These are phyloP conservation scores for Anthracocystis walkeri DNA, from an alignment of 1,284 basidiomycete genomes.

Conservation along the genomic window DNA sequence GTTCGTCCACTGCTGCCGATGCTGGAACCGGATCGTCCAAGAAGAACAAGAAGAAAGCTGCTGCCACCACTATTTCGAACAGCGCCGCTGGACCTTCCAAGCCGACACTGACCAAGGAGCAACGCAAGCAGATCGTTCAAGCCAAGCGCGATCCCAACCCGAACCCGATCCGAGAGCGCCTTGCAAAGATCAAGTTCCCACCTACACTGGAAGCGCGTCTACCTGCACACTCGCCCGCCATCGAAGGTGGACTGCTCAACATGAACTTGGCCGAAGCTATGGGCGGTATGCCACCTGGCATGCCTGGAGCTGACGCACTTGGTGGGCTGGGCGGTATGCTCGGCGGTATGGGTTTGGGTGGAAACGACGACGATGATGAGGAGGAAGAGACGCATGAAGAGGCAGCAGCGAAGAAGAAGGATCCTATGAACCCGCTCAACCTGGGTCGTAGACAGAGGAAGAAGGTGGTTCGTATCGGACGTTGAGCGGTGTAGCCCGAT, in stretches of 20 bases:
- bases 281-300: conserved; percentile 56
- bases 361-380: conserved; percentile 62
- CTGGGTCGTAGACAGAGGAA: conserved; percentile 62
- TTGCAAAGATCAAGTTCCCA: conserved; percentile 45
- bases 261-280: conserved; percentile 62
- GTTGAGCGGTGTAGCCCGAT: conserved; percentile 31
- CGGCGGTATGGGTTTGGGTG: conserved; percentile 62
- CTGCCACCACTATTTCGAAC: conserved; percentile 9
- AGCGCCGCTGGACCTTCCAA: conserved; percentile 23
- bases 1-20: conserved; percentile 17
- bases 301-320: conserved; percentile 48
- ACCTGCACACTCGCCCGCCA: conserved; percentile 64
- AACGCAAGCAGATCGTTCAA: conserved; percentile 30
- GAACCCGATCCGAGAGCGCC: conserved; percentile 45
- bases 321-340: conserved; percentile 66
- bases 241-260: conserved; percentile 62
- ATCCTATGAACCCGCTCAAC: conserved; percentile 46
- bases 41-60: conserved; percentile 41
- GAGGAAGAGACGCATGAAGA: conserved; percentile 38
- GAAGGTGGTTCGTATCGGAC: conserved; percentile 64
- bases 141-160: conserved; percentile 48
- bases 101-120: conserved; percentile 38
- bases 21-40: conserved; percentile 23
- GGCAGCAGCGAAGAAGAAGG: conserved; percentile 50
- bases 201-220: conserved; percentile 50